Conservation (phyloP, 305 asterid species). For the Fraxinus paxiana region DNA sequence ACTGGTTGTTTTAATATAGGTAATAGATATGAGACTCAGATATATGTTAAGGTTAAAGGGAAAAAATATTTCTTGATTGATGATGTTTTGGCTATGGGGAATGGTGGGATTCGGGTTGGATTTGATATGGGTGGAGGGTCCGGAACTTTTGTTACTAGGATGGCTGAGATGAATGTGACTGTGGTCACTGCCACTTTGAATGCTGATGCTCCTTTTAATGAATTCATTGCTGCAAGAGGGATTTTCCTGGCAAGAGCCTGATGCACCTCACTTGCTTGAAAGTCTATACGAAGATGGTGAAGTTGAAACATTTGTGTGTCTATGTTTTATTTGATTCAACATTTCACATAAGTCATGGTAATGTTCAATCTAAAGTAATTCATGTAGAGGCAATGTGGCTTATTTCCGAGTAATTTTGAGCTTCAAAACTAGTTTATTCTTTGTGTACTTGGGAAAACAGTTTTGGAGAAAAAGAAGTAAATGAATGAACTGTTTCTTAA, state of each 20-base stretch:
- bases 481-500: background rate
- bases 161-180: no score
- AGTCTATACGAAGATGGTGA: constrained; percentile 65
- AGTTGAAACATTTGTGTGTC: background rate
- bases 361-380: background rate
- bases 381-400: constrained; percentile 6
- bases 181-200: no score
- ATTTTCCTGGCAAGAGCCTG: constrained; percentile 92
- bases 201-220: no score
- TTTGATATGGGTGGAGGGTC: no score
- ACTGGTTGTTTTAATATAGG: no score
- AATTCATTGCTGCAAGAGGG: constrained; percentile 12
- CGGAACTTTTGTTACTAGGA: no score
- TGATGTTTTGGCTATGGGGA: no score
- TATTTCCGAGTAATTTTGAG: constrained; percentile 14
- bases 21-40: no score
- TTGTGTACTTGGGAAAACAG: background rate
- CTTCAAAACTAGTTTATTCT: background rate
- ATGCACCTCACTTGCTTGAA: constrained; percentile 69
- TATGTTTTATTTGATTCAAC: constrained; percentile 1
- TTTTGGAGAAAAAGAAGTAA: background rate
- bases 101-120: no score
- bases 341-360: background rate
- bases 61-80: no score
- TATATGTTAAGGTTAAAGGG: no score